phyloP scores from a whole-genome alignment of 306 rosid species.

The Glycine soja region DNA sequence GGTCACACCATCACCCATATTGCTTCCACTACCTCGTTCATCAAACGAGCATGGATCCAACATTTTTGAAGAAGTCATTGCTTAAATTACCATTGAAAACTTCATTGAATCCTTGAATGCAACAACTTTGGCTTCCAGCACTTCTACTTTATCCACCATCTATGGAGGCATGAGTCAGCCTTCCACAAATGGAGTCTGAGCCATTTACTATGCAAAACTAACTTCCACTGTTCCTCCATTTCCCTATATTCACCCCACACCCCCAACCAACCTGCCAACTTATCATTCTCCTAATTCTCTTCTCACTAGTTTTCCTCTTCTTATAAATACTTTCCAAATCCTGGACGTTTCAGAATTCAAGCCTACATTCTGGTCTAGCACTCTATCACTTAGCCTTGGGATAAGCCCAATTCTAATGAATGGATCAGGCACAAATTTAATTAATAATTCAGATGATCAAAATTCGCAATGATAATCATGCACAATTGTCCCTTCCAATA shows the following conservation, averaged over 20 bases:
- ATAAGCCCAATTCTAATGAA: neutral
- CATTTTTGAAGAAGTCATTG: neutral
- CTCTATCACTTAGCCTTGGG: neutral
- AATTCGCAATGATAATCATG: conserved; percentile 1
- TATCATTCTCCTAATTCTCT: neutral
- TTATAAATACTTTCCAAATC: neutral
- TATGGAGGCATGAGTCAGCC: neutral
- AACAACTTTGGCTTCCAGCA: neutral
- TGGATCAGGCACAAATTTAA: neutral
- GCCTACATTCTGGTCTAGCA: neutral
- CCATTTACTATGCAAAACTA: too few species aligned
- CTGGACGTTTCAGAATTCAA: neutral
- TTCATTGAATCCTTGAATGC: neutral
- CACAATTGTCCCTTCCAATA: conserved; percentile 7
- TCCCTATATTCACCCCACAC: too few species aligned
- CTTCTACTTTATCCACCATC: conserved; percentile 10
- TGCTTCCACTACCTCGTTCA: too few species aligned
- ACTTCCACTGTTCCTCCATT: too few species aligned
- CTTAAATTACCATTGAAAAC: neutral
- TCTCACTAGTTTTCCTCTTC: neutral
- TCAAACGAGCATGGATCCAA: too few species aligned
- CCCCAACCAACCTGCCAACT: neutral
- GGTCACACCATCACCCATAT: too few species aligned
- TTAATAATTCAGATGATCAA: neutral
- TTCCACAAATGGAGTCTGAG: too few species aligned